Conservation (phyloP, 2,329 filamentous ascomycete genomes). For the Zymoseptoria tritici region DNA sequence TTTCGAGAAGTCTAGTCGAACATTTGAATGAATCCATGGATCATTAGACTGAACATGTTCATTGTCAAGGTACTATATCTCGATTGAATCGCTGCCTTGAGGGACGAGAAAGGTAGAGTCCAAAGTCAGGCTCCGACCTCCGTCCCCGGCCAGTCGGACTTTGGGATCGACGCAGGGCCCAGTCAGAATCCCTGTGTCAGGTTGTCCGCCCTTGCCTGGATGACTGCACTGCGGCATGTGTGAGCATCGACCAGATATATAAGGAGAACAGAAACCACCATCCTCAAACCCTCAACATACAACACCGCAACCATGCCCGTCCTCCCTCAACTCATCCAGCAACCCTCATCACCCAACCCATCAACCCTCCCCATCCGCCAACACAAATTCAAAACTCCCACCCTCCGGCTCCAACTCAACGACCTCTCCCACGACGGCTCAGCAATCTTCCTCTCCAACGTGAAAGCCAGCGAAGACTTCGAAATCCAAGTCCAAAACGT, state of each 20-base stretch:
- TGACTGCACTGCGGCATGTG: background rate
- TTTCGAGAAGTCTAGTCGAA: background rate
- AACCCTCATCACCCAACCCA: slow-evolving; percentile 9
- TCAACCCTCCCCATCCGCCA: slow-evolving; percentile 17
- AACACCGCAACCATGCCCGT: slow-evolving; percentile 7
- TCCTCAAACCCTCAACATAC: background rate
- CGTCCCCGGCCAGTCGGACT: background rate
- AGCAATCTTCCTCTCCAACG: slow-evolving; percentile 57
- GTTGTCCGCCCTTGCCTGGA: background rate
- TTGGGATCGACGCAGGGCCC: background rate
- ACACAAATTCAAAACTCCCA: slow-evolving; percentile 34
- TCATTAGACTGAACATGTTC: no score
- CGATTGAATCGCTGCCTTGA: no score
- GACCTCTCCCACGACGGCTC: slow-evolving; percentile 52
- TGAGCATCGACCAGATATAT: background rate
- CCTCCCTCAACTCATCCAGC: slow-evolving; percentile 10
- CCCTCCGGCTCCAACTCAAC: slow-evolving; percentile 41
- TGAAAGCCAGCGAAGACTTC: slow-evolving; percentile 58
- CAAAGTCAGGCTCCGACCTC: background rate
- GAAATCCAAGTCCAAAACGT: slow-evolving; percentile 59
- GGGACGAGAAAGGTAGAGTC: no score
- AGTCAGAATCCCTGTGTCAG: background rate
- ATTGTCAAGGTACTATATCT: no score
- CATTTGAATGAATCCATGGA: background rate
- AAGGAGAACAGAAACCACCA: background rate